phyloP scores from a whole-genome alignment of 2,329 filamentous ascomycete genomes.

The Neoscytalidium dimidiatum region DNA sequence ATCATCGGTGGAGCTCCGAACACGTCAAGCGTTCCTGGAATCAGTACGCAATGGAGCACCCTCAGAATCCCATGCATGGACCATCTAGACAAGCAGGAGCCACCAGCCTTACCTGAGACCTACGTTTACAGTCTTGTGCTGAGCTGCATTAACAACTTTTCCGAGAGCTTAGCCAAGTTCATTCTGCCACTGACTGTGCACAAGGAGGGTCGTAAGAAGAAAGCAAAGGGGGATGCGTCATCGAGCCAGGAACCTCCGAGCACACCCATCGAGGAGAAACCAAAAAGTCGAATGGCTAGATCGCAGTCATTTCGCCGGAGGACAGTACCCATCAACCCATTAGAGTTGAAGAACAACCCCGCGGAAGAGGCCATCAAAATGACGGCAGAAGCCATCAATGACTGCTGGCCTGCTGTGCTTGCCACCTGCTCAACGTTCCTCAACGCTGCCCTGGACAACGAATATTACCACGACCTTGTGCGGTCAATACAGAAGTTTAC shows the following conservation, averaged over 20 bases:
- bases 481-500: constrained; percentile 93
- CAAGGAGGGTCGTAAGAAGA: constrained; percentile 57
- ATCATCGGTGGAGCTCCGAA: constrained; percentile 74
- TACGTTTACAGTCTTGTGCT: constrained; percentile 90
- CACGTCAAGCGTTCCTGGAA: constrained; percentile 63
- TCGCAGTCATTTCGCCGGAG: constrained; percentile 72
- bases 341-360: constrained; percentile 72
- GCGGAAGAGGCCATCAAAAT: constrained; percentile 70
- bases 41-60: constrained; percentile 89
- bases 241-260: constrained; percentile 32
- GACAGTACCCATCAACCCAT: constrained; percentile 80
- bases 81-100: constrained; percentile 87
- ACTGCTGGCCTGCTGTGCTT: constrained; percentile 94
- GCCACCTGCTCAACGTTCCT: constrained; percentile 95
- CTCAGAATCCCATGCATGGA: constrained; percentile 88
- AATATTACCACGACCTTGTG: constrained; percentile 91
- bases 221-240: constrained; percentile 36
- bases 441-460: constrained; percentile 85
- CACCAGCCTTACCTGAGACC: constrained; percentile 82
- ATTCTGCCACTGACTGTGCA: constrained; percentile 88
- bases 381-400: constrained; percentile 80
- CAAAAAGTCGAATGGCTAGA: constrained; percentile 51
- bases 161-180: constrained; percentile 90
- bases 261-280: constrained; percentile 27
- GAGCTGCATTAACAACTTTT: constrained; percentile 85